phyloP scores from a whole-genome alignment of 2,329 filamentous ascomycete genomes.

The Neocatenulostroma microsporum region DNA sequence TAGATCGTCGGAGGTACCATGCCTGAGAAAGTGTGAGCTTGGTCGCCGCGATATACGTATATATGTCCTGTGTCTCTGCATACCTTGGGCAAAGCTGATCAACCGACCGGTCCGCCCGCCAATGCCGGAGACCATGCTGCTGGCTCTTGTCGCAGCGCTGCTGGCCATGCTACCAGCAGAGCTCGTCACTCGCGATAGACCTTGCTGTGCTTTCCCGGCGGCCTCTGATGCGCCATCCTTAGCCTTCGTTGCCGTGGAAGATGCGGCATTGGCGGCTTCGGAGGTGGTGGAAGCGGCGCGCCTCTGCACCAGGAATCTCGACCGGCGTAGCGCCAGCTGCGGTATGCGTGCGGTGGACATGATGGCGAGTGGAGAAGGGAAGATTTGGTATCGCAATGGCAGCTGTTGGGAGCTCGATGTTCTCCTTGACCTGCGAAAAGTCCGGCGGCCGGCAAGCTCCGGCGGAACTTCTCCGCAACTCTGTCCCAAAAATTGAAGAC shows the following conservation, averaged over 20 bases:
- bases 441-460: constrained; percentile 1
- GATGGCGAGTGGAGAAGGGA: constrained; percentile 16
- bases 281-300: constrained; percentile 45
- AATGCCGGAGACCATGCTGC: constrained; percentile 62
- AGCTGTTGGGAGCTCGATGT: constrained; percentile 3
- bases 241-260: constrained; percentile 28
- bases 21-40: too few relatives aligned
- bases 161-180: constrained; percentile 71
- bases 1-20: constrained; percentile 80
- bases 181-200: constrained; percentile 71
- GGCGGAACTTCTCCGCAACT: not conserved
- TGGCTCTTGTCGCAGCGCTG: constrained; percentile 61
- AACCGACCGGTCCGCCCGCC: constrained; percentile 76
- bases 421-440: constrained; percentile 11
- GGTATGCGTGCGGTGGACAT: constrained; percentile 44
- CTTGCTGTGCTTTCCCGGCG: constrained; percentile 64
- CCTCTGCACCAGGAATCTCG: constrained; percentile 35
- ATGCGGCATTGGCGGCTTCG: constrained; percentile 38
- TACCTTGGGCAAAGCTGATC: constrained; percentile 79
- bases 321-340: constrained; percentile 39
- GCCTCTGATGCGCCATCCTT: constrained; percentile 32
- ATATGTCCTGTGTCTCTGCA: constrained; percentile 30
- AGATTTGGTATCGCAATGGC: constrained; percentile 15
- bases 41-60: constrained; percentile 17
- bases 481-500: not conserved